These are phyloP conservation scores for Termitomyces sp. DNA, from an alignment of 768 basidiomycete species.

Conservation along the genomic window DNA sequence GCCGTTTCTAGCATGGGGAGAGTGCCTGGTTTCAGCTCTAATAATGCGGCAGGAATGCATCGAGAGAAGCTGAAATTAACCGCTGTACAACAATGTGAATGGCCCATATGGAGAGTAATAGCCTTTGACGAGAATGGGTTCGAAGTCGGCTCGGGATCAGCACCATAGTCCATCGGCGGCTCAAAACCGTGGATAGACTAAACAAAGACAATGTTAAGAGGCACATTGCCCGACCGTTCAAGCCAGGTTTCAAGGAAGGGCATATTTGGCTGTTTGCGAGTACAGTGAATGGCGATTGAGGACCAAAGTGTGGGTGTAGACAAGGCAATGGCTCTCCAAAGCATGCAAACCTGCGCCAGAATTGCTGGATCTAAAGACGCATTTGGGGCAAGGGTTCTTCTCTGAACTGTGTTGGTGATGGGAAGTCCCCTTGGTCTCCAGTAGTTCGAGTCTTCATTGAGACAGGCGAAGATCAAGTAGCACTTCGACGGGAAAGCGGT, in stretches of 20 bases:
- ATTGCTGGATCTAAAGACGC: too few relatives aligned
- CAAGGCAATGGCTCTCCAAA: too few relatives aligned
- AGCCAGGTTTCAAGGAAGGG: too few relatives aligned
- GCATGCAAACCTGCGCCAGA: too few relatives aligned
- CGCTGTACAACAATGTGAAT: slow-evolving; percentile 3
- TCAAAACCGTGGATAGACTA: neutral
- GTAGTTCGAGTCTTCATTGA: neutral
- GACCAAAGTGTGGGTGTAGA: too few relatives aligned
- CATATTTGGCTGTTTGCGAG: too few relatives aligned
- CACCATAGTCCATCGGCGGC: neutral
- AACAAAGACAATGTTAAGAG: neutral
- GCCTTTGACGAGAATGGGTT: neutral
- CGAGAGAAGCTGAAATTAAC: slow-evolving; percentile 2
- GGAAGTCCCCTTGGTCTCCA: neutral
- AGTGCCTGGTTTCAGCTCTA: too few relatives aligned
- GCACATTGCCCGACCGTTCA: too few relatives aligned
- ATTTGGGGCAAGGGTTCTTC: too few relatives aligned
- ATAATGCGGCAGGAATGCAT: neutral
- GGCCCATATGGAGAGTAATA: slow-evolving; percentile 2
- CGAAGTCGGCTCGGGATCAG: neutral
- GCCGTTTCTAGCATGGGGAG: too few relatives aligned
- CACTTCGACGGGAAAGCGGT: slow-evolving; percentile 4
- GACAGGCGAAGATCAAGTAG: neutral
- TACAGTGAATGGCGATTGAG: too few relatives aligned
- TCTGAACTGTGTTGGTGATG: neutral